Base-by-base conservation (phyloP, 768 basidiomycete species). In the Auricularia sp. region DNA sequence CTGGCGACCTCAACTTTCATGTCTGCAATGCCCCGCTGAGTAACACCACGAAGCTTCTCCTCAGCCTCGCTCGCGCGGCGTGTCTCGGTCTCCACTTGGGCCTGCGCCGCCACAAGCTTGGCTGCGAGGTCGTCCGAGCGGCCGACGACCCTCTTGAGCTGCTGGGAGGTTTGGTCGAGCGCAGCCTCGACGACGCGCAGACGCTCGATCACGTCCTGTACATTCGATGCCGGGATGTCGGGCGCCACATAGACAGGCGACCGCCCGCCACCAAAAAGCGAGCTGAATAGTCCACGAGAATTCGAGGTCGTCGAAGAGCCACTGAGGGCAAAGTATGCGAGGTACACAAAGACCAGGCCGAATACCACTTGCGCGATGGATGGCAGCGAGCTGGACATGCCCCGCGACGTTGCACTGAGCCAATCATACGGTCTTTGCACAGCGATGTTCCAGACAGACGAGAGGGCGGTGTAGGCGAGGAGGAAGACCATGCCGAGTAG, bases 171-270 rank as follows among this genome's bases (percentile, higher is more conserved):
- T 79, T 14, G 85, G 29, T 24, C 83, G 14, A 91, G 75, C 1
- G 81, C 84, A 33, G 75, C 79, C 73, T 92, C 90, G 47, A 92
- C 80, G 42, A 77, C 77, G 66, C 82, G 81, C 13, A 93, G 74
- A 8, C 90, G 84, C 6, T 78, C 77, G 2, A 84, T 78, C 29
- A 92, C 76, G 64, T 90, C 90, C 3, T 82, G 80, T 21, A 91
- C 76, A 71, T 90, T 82, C n/a, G 81, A 78, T 1, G 85, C 83
- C 1, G 89, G 88, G 8, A 77, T 72, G 10, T 82, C 81, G 0
- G 89, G 86, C 0, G 85, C 75, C 1, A 75, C 73, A 70, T 85
- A 91, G 6, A 77, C 71, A 2, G 72, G 68, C 24, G 75, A 29
- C 35, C 71, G 34, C 36, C 74, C 76, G 62, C 21, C 63, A 56